A percentile compares a stretch with the other conserved stretches of the same genome.
These are phyloP conservation scores for Phycomyces blakesleeanus DNA, from an alignment of 192 early-diverging fungal genomes.

Conservation along the genomic window DNA sequence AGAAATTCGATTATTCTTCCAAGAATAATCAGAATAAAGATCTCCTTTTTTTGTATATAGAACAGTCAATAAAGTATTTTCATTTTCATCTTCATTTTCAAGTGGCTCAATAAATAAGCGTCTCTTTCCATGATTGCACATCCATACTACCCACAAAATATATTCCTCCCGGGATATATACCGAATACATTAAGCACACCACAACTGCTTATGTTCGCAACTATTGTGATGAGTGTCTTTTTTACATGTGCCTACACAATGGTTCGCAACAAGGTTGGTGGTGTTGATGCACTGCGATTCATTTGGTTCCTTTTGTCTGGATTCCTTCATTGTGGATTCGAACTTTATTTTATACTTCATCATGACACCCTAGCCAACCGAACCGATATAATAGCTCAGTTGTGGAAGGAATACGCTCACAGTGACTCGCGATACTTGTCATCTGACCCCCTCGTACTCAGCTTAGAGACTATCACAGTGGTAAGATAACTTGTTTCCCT, in stretches of 20 bases:
- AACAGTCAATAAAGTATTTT: too few species aligned
- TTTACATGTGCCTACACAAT: background rate
- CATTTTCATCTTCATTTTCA: too few species aligned
- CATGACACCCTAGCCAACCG: conserved; percentile 59
- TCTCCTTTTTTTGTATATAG: too few species aligned
- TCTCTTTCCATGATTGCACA: conserved; percentile 15
- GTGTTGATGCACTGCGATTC: conserved; percentile 33
- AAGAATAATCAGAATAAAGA: too few species aligned
- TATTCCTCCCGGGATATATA: conserved; percentile 40
- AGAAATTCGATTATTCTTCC: too few species aligned
- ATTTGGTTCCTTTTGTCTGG: conserved; percentile 84
- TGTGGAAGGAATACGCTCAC: conserved; percentile 91
- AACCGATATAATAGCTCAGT: conserved; percentile 54
- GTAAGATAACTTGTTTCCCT: conserved; percentile 48
- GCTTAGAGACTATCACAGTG: conserved; percentile 87
- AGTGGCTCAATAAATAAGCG: too few species aligned
- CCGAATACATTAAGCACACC: conserved; percentile 36
- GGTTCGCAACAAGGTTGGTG: background rate
- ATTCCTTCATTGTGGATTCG: conserved; percentile 78
- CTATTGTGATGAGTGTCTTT: background rate
- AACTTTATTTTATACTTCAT: conserved; percentile 82
- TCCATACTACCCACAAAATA: conserved; percentile 43
- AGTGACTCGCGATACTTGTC: conserved; percentile 87
- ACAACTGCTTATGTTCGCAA: conserved; percentile 19
- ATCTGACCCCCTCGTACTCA: conserved; percentile 74